Percentiles rank a stretch among this genome's conserved stretches.
Evolutionary conservation across 768 basidiomycete species (phyloP).

Genomic region (Auricularia sp.): DNA sequence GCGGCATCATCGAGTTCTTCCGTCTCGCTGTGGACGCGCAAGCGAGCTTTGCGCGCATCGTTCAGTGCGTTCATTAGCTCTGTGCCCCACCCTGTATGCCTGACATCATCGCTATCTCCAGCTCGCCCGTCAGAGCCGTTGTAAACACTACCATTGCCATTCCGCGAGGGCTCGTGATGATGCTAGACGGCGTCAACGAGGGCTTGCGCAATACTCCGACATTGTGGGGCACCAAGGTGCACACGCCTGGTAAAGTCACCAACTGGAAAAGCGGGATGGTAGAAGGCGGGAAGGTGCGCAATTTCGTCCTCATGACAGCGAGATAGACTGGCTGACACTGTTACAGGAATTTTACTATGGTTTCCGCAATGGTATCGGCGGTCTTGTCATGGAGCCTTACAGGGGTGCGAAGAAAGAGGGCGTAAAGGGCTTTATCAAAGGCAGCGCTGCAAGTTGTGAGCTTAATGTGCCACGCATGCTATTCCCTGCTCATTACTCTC

Average conservation of each 20-base stretch:
- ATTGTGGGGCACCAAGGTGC: constrained; percentile 32
- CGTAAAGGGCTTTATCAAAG: too few relatives aligned
- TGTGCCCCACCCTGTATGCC: constrained; percentile 24
- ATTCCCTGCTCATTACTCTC: too few relatives aligned
- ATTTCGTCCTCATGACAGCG: neutral
- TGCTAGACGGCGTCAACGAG: constrained; percentile 33
- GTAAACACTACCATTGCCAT: constrained; percentile 39
- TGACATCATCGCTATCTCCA: too few relatives aligned
- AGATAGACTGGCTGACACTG: neutral
- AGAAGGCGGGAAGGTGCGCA: constrained; percentile 37
- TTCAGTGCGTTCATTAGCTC: constrained; percentile 26
- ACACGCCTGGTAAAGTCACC: constrained; percentile 32
- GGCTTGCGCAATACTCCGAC: constrained; percentile 36
- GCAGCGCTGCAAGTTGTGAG: too few relatives aligned
- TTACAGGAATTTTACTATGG: constrained; percentile 23
- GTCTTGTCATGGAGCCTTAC: constrained; percentile 29
- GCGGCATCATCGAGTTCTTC: constrained; percentile 39
- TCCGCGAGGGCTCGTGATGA: constrained; percentile 36
- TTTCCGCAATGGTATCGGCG: constrained; percentile 31
- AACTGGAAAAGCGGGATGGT: constrained; percentile 34
- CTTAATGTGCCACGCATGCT: too few relatives aligned
- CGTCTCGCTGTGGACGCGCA: constrained; percentile 42
- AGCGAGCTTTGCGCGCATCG: constrained; percentile 36
- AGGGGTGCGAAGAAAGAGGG: constrained; percentile 29
- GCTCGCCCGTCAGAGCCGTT: constrained; percentile 23